Conservation (phyloP, 2,329 filamentous ascomycete genomes). For the Arthrobotrys sphaeroides region DNA sequence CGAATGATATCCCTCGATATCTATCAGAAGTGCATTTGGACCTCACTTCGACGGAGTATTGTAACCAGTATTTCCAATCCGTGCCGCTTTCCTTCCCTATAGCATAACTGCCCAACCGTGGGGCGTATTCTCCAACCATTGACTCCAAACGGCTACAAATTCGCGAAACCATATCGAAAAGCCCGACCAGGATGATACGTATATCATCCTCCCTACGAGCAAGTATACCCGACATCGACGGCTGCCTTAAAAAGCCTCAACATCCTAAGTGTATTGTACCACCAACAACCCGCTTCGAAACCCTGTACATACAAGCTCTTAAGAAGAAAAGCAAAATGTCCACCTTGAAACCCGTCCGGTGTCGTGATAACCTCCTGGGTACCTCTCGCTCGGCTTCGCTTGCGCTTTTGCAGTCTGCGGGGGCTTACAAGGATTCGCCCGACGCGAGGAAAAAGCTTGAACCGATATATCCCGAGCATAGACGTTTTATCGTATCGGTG, state of each 20-base stretch:
- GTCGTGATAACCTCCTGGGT: conserved; percentile 7
- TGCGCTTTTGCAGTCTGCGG: background rate
- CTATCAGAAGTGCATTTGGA: background rate
- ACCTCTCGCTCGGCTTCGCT: conserved; percentile 11
- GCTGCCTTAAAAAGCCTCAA: conserved; percentile 3
- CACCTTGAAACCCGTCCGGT: background rate
- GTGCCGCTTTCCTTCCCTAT: too few species aligned
- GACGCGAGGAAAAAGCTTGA: background rate
- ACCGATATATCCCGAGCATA: background rate
- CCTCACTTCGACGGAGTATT: background rate
- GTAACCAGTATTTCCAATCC: too few species aligned
- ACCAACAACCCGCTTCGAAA: background rate
- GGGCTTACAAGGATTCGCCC: background rate
- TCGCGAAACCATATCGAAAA: background rate
- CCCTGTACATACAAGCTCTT: background rate
- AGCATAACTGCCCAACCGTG: too few species aligned
- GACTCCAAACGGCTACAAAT: background rate
- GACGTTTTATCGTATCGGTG: background rate
- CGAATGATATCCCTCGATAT: background rate
- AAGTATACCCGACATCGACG: background rate
- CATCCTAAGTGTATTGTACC: too few species aligned
- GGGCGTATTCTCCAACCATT: too few species aligned
- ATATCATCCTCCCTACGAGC: background rate
- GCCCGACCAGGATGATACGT: background rate
- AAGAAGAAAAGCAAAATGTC: background rate